Base-by-base conservation (phyloP, 257 asterid species). In the Cruciata laevipes region DNA sequence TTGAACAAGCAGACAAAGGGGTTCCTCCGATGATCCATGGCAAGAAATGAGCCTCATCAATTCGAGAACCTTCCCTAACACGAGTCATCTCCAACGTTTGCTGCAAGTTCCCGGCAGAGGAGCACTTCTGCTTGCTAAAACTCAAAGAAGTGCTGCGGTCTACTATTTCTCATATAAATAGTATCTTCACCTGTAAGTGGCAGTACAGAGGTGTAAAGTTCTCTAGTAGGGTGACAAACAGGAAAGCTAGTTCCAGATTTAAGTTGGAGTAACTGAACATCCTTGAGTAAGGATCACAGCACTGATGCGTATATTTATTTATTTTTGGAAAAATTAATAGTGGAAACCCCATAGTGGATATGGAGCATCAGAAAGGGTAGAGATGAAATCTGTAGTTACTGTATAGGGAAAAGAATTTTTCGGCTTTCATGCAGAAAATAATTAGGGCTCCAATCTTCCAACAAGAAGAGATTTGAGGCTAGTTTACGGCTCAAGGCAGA, bases 151-250 rank as follows among this genome's bases (percentile, higher is more conserved):
- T 31, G n/a, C 6, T 59, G n/a, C 13, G 10, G 55, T 61, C 35
- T 51, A 16, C 60, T 63, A 53, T 67, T 27, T 60, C 67, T 88
- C 85, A 84, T 13, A 69, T 8, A 60, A 86, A 67, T 44, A 75
- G 70, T 65, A 47, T 78, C 77, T 84, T 90, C 66, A 86, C 92
- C 95, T 90, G 94, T 75, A 75, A 80, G 63, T 49, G 53, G 57
- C 37, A 65, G 30, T 74, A 61, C 32, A 51, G 64, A 23, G 10
- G 44, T 55, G 6, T 13, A 56, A 61, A 31, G 37, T 20, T 25
- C 57, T 18, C 33, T 10, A 32, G 70, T 31, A 52, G 14, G 66
- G 64, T 47, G 52, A 42, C 44, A 35, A 49, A 60, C 20, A 61
- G 44, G 73, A 47, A 52, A 69, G 51, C 58, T 30, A 20, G 32